Conservation (phyloP, 768 basidiomycete species). For the Pholiota conissans region DNA sequence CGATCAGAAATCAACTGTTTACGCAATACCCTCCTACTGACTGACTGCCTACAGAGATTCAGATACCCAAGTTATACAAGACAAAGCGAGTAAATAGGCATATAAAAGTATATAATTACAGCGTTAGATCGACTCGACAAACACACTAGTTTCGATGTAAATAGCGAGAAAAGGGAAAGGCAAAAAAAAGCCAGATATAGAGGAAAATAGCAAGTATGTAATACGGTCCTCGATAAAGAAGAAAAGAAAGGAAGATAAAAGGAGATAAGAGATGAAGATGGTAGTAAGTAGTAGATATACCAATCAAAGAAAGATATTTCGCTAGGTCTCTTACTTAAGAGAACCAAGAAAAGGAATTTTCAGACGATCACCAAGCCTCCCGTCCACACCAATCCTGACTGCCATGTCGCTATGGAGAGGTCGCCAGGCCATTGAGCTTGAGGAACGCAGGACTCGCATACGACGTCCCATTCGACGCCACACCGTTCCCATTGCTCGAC, state of each 20-base stretch:
- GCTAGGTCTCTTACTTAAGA: neutral
- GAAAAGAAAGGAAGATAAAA: neutral
- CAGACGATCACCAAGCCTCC: neutral
- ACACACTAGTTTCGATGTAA: neutral
- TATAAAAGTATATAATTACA: neutral
- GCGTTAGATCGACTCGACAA: neutral
- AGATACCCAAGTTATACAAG: neutral
- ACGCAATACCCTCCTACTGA: too few relatives aligned
- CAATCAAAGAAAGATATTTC: neutral
- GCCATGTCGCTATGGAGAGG: conserved; percentile 30
- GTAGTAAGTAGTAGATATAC: too few relatives aligned
- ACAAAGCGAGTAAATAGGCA: neutral
- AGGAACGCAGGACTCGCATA: conserved; percentile 31
- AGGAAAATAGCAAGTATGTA: neutral
- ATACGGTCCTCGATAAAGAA: neutral
- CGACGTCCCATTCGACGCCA: conserved; percentile 12
- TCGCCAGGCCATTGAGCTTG: conserved; percentile 35
- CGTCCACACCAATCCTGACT: neutral
- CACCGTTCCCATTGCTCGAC: conserved; percentile 7
- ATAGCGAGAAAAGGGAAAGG: neutral
- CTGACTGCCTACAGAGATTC: too few relatives aligned
- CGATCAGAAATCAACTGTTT: too few relatives aligned
- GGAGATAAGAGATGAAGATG: neutral
- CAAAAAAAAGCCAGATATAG: neutral
- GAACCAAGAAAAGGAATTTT: neutral